Evolutionary conservation across 176 grass and related monocot genomes (phyloP).

Genomic region (Bromus sterilis): DNA sequence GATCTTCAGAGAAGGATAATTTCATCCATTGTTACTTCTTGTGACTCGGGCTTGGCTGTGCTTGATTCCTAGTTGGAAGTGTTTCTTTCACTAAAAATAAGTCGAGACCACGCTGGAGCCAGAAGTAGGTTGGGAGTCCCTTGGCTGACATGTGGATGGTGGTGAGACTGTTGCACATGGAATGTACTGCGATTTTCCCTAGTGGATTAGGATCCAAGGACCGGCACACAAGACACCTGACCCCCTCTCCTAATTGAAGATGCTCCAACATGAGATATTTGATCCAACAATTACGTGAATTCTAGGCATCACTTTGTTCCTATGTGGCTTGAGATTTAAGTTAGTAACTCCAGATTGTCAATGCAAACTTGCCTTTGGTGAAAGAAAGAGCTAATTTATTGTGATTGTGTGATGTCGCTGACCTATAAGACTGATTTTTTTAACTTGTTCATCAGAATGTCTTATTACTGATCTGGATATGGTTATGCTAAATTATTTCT

Average conservation of each 20-base stretch:
- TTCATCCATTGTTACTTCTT: constrained; percentile 54
- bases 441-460: background rate
- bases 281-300: background rate
- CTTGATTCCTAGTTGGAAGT: constrained; percentile 26
- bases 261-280: background rate
- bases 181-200: background rate
- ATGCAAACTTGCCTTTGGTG: constrained; percentile 1
- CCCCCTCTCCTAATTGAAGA: background rate
- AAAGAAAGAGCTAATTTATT: constrained; percentile 43
- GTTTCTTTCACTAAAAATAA: background rate
- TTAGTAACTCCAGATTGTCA: constrained; percentile 8
- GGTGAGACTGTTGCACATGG: constrained; percentile 5
- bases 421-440: background rate
- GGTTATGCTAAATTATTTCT: background rate
- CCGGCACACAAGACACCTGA: background rate
- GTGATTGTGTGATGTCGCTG: background rate
- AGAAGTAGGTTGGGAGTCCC: background rate
- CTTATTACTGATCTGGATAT: background rate
- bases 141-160: background rate
- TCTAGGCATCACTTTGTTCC: background rate
- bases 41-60: constrained; percentile 41
- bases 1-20: constrained; percentile 65
- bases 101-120: background rate
- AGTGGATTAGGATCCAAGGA: constrained; percentile 1
- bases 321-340: constrained; percentile 20